These are phyloP conservation scores for Penicillium waksmanii DNA, from an alignment of 495 filamentous ascomycete genomes.

Conservation along the genomic window DNA sequence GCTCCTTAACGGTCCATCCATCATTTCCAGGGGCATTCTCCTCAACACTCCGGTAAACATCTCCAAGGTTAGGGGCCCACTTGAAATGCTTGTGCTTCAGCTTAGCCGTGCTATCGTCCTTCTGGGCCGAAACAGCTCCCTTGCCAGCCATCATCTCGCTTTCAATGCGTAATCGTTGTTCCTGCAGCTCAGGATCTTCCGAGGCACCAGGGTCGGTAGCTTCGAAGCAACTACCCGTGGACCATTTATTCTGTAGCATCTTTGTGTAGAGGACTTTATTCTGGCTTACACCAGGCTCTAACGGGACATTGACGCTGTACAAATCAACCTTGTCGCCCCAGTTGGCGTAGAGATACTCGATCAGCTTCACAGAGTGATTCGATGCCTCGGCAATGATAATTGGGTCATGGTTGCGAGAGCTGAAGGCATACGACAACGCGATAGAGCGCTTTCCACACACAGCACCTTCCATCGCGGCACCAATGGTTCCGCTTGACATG, in stretches of 20 bases:
- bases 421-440: slow-evolving; percentile 88
- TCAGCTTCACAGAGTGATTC: slow-evolving; percentile 67
- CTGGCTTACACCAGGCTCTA: slow-evolving; percentile 67
- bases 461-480: slow-evolving; percentile 91
- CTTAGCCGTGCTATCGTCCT: slow-evolving; percentile 30
- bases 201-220: slow-evolving; percentile 55
- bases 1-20: slow-evolving; percentile 89
- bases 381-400: slow-evolving; percentile 75
- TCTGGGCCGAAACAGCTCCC: slow-evolving; percentile 1
- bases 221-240: slow-evolving; percentile 78
- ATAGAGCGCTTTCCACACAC: slow-evolving; percentile 76
- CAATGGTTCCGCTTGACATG: slow-evolving; percentile 86
- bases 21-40: slow-evolving; percentile 83
- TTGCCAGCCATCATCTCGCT: slow-evolving; percentile 50
- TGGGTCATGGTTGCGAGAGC: slow-evolving; percentile 76
- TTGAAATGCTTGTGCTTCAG: slow-evolving; percentile 85
- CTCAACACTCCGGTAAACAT: slow-evolving; percentile 84
- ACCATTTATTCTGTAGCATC: slow-evolving; percentile 90
- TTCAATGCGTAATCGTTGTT: slow-evolving; percentile 64
- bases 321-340: slow-evolving; percentile 80
- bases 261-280: slow-evolving; percentile 75
- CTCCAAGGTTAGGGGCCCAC: slow-evolving; percentile 86
- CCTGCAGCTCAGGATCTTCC: slow-evolving; percentile 52
- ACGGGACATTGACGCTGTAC: slow-evolving; percentile 85
- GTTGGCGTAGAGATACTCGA: slow-evolving; percentile 74